phyloP scores from a whole-genome alignment of 441 rosid species.

The Populus hybrid region DNA sequence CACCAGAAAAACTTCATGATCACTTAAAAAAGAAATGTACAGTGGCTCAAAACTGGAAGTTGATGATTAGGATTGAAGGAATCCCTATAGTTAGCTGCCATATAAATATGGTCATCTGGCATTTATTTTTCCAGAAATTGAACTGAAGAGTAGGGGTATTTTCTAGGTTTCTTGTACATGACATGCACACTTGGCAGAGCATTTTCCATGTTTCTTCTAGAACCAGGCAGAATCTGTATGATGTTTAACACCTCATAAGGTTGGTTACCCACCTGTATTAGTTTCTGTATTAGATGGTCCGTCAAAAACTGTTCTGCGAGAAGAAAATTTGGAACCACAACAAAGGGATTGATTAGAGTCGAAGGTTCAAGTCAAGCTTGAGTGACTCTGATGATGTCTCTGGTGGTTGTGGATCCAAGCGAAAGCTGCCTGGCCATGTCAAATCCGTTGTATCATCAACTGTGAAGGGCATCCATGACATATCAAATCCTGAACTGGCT shows the following conservation, averaged over 20 bases:
- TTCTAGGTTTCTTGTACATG: slow-evolving; percentile 10
- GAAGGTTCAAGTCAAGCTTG: slow-evolving; percentile 63
- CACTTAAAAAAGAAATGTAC: neutral
- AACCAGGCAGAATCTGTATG: neutral
- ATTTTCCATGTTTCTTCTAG: slow-evolving; percentile 1
- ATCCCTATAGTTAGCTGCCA: slow-evolving; percentile 7
- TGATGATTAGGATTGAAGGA: neutral
- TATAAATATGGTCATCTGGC: neutral
- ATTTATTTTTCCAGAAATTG: slow-evolving; percentile 9
- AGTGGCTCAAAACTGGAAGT: neutral
- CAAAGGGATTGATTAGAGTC: slow-evolving; percentile 37
- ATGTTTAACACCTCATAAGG: neutral
- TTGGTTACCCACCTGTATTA: slow-evolving; percentile 23
- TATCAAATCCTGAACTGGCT: slow-evolving; percentile 26
- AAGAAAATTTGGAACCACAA: slow-evolving; percentile 18
- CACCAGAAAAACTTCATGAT: neutral
- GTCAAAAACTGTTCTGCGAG: slow-evolving; percentile 12
- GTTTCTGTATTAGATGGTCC: slow-evolving; percentile 23
- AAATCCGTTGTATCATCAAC: slow-evolving; percentile 40
- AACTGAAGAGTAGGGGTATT: slow-evolving; percentile 1
- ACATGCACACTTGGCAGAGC: slow-evolving; percentile 8
- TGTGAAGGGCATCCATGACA: slow-evolving; percentile 38
- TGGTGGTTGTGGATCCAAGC: slow-evolving; percentile 38
- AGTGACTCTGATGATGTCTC: slow-evolving; percentile 32
- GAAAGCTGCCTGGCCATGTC: slow-evolving; percentile 81